Conservation (phyloP, 257 asterid genomes). For the Avicennia marina region DNA sequence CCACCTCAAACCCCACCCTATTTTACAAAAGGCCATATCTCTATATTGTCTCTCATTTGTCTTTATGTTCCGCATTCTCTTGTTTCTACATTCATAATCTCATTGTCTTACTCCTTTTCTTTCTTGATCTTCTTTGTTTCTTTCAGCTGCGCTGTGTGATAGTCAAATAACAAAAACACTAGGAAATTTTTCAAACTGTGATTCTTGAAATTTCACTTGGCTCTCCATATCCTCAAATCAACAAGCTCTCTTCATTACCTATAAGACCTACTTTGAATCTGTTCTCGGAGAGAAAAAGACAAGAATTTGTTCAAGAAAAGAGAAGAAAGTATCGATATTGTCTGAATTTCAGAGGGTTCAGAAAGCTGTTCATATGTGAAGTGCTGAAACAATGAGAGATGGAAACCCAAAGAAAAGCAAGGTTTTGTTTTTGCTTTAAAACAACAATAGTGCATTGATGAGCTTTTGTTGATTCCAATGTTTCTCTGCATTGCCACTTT, state of each 20-base stretch:
- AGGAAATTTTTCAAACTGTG: slow-evolving; percentile 15
- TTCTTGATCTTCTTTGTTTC: slow-evolving; percentile 25
- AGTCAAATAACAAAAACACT: slow-evolving; percentile 21
- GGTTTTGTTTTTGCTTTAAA: slow-evolving; percentile 38
- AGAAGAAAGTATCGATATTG: slow-evolving; percentile 33
- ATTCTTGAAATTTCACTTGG: slow-evolving; percentile 24
- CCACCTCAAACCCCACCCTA: not conserved
- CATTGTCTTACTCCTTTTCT: slow-evolving; percentile 21
- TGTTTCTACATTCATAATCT: slow-evolving; percentile 32
- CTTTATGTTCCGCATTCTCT: slow-evolving; percentile 43
- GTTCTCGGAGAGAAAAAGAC: slow-evolving; percentile 1
- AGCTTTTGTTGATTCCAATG: slow-evolving; percentile 23
- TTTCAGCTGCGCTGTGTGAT: slow-evolving; percentile 11
- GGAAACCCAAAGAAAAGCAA: slow-evolving; percentile 75
- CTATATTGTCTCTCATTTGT: slow-evolving; percentile 24
- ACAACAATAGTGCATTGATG: slow-evolving; percentile 24
- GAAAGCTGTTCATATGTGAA: slow-evolving; percentile 30
- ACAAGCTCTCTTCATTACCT: slow-evolving; percentile 21
- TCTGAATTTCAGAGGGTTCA: slow-evolving; percentile 13
- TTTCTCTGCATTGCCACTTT: slow-evolving; percentile 24
- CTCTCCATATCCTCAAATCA: slow-evolving; percentile 14
- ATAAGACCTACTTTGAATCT: not conserved
- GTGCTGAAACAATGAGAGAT: slow-evolving; percentile 84
- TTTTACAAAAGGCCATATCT: slow-evolving; percentile 11
- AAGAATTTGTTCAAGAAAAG: not conserved